These are phyloP conservation scores for Daedaleopsis sinensis DNA, from an alignment of 768 basidiomycete species.

Conservation along the genomic window DNA sequence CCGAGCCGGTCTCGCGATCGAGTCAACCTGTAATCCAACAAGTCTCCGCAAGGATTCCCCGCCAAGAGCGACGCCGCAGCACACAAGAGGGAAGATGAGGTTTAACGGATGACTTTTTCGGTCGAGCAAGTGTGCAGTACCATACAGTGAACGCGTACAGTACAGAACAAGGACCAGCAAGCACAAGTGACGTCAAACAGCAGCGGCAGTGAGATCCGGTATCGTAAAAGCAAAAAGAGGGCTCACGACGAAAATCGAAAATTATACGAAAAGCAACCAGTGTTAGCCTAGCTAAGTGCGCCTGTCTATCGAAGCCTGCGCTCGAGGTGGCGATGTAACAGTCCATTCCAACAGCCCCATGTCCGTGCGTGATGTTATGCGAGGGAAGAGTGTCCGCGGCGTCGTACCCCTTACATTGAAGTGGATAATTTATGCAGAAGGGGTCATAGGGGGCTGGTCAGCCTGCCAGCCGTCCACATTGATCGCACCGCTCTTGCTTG, in stretches of 20 bases:
- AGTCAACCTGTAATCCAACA: too few species aligned
- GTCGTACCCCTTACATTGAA: neutral
- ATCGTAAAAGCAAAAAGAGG: conserved; percentile 4
- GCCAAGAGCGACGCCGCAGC: neutral
- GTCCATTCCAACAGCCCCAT: neutral
- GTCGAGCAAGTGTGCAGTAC: neutral
- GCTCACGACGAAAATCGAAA: neutral
- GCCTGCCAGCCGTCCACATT: conserved; percentile 49
- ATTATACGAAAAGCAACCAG: neutral
- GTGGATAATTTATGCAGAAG: neutral
- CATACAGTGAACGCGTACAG: conserved; percentile 1
- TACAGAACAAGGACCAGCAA: conserved; percentile 7
- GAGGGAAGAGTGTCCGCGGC: neutral
- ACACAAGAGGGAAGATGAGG: neutral
- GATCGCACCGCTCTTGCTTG: conserved; percentile 43
- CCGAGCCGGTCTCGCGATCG: too few species aligned
- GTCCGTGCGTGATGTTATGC: neutral
- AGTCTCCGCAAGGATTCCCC: too few species aligned
- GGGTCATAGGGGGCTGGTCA: too few species aligned
- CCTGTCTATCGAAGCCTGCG: conserved; percentile 8
- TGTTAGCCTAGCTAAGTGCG: neutral
- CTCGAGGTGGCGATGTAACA: neutral
- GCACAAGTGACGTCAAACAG: conserved; percentile 3
- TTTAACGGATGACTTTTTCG: neutral
- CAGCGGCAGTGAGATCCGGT: neutral